Base-by-base conservation (phyloP, 192 early-diverging fungal species). In the Spizellomyces punctatus region DNA sequence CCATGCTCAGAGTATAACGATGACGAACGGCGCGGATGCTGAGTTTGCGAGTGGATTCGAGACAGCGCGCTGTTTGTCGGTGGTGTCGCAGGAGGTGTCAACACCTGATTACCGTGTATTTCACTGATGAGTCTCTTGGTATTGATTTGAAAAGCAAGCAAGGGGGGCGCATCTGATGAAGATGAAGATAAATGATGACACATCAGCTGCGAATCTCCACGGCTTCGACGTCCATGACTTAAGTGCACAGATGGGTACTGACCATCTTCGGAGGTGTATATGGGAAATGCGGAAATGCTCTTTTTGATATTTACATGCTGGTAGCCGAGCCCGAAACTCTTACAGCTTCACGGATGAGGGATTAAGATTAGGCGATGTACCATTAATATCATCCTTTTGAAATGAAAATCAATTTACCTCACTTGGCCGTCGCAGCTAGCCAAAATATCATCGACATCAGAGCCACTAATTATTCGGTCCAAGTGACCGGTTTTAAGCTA, bases 401-500 rank as follows among this genome's bases (percentile, higher is more conserved):
- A 62, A 22, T 42, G 5, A 55, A 19, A 3, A 63, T 55, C 10
- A 22, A 16, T 64, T 57, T 82, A 84, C 83, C 78, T 84, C 5
- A 82, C 73, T 14, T 67, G 73, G 74, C 81, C 82, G 10, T 88
- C 77, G 8, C 81, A 77, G 65, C 87, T 91, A 19, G 60, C 70
- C 46, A 92, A 64, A 7, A 92, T 84, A 41, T 89, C 89, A 1
- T 78, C 76, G 5, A 80, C 85, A 42, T 77, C 52, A 9, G 78
- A 75, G 17, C 59, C 59, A 61, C 17, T 61, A 41, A 61, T 41
- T 54, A 54, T 75, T 17, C 92, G 80, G 72, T 92, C 89, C 47
- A 94, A 77, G 80, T 92, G 88, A 1, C 85, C 90, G 0, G 91
- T 86, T 83, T 92, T 91, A 64, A 93, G 78, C 27, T 36, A 3